A percentile compares a stretch with the other conserved stretches of the same genome.
phyloP scores from a whole-genome alignment of 495 filamentous ascomycete species.

The Xylaria castorea region DNA sequence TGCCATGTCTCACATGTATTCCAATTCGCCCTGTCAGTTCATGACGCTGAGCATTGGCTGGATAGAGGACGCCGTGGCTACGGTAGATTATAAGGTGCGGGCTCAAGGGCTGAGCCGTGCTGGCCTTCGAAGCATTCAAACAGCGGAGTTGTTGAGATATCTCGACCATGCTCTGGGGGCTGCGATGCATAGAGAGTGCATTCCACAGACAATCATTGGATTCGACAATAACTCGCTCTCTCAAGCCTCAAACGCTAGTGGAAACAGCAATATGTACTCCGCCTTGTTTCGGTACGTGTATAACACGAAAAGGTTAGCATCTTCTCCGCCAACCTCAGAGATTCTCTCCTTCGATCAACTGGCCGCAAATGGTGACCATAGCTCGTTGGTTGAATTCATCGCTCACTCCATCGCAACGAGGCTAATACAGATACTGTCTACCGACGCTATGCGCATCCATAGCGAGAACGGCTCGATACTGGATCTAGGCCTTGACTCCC shows the following conservation, averaged over 20 bases:
- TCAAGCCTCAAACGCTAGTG: conserved; percentile 1
- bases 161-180: conserved; percentile 1
- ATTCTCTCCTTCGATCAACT: not conserved
- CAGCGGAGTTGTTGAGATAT: not conserved
- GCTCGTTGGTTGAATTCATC: not conserved
- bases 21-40: not conserved
- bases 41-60: conserved; percentile 7
- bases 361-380: not conserved
- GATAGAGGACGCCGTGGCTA: conserved; percentile 1
- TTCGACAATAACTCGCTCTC: not conserved
- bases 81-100: not conserved
- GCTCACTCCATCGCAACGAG: not conserved
- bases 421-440: not conserved
- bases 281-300: conserved; percentile 9
- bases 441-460: not conserved
- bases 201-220: not conserved
- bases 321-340: not conserved
- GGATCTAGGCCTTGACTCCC: conserved; percentile 26
- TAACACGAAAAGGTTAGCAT: no score
- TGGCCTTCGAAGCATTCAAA: not conserved
- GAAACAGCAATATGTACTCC: not conserved
- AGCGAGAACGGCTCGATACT: not conserved
- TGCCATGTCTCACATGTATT: not conserved
- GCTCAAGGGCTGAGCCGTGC: not conserved
- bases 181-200: not conserved